Conservation (phyloP, 2,329 filamentous ascomycete genomes). For the Hypoxylon sp. region DNA sequence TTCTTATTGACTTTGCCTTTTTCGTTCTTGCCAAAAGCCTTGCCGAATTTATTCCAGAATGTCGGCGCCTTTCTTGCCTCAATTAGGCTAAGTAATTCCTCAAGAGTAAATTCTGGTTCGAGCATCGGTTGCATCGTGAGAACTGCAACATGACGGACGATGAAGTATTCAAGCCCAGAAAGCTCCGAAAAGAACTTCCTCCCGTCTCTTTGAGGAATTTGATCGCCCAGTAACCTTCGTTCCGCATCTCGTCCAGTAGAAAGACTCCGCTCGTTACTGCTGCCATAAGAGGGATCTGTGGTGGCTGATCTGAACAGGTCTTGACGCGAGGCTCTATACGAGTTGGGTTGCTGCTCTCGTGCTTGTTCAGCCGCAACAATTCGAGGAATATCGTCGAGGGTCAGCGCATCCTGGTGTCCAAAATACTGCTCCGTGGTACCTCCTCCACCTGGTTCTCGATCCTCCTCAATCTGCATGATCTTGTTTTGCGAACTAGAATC, state of each 20-base stretch:
- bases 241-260: constrained; percentile 66
- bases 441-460: constrained; percentile 77
- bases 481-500: constrained; percentile 66
- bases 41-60: constrained; percentile 98
- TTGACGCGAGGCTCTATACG: constrained; percentile 80
- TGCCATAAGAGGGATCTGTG: constrained; percentile 73
- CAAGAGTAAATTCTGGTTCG: constrained; percentile 90
- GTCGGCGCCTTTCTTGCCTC: constrained; percentile 90
- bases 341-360: constrained; percentile 86
- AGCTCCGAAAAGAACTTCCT: constrained; percentile 97
- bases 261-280: constrained; percentile 76
- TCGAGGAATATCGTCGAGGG: constrained; percentile 93
- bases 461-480: constrained; percentile 82
- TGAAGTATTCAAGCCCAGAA: constrained; percentile 96
- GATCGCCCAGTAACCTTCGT: constrained; percentile 63
- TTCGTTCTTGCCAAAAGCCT: constrained; percentile 88
- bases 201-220: constrained; percentile 65
- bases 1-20: constrained; percentile 83
- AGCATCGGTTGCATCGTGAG: constrained; percentile 94
- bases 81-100: constrained; percentile 91
- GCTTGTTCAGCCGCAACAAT: constrained; percentile 97
- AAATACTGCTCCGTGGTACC: constrained; percentile 85
- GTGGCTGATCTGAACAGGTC: constrained; percentile 71
- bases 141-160: constrained; percentile 93
- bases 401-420: constrained; percentile 90